These are phyloP conservation scores for Torulaspora quercuum DNA, from an alignment of 805 yeast genomes.

Conservation along the genomic window DNA sequence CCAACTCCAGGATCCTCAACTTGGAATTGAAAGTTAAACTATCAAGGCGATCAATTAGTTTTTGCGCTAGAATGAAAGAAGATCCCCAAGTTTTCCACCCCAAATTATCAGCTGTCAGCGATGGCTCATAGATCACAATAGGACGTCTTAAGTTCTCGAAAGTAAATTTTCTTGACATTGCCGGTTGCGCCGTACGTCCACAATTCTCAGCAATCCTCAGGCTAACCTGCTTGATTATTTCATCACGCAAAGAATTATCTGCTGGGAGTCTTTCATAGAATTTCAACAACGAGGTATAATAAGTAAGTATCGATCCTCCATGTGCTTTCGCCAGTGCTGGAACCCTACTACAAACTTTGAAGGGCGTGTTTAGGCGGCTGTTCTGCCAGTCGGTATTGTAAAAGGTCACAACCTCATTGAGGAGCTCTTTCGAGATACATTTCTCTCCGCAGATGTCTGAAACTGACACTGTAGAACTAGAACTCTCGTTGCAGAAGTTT, in stretches of 20 bases:
- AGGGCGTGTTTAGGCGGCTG: slow-evolving; percentile 28
- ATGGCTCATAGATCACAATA: slow-evolving; percentile 64
- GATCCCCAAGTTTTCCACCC: slow-evolving; percentile 98
- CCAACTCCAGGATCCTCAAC: slow-evolving; percentile 62
- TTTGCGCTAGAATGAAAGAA: slow-evolving; percentile 60
- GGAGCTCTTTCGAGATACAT: slow-evolving; percentile 29
- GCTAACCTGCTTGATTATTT: slow-evolving; percentile 55
- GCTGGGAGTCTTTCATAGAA: slow-evolving; percentile 11
- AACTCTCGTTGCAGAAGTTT: slow-evolving; percentile 42
- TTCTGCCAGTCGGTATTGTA: slow-evolving; percentile 36
- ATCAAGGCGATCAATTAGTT: slow-evolving; percentile 40
- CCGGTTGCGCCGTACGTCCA: slow-evolving; percentile 81
- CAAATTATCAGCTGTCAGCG: slow-evolving; percentile 77
- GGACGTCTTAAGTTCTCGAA: slow-evolving; percentile 39
- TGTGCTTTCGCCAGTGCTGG: slow-evolving; percentile 41
- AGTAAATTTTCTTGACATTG: slow-evolving; percentile 56
- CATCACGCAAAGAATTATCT: slow-evolving; percentile 41
- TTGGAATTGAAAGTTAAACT: slow-evolving; percentile 5
- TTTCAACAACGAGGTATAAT: slow-evolving; percentile 44
- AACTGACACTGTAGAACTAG: slow-evolving; percentile 5
- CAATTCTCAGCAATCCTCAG: slow-evolving; percentile 71
- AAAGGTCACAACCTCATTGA: slow-evolving; percentile 44
- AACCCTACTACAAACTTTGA: slow-evolving; percentile 31
- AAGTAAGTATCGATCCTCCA: slow-evolving; percentile 46
- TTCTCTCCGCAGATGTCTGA: slow-evolving; percentile 36